phyloP scores from a whole-genome alignment of 257 asterid species.

The Avicennia marina region DNA sequence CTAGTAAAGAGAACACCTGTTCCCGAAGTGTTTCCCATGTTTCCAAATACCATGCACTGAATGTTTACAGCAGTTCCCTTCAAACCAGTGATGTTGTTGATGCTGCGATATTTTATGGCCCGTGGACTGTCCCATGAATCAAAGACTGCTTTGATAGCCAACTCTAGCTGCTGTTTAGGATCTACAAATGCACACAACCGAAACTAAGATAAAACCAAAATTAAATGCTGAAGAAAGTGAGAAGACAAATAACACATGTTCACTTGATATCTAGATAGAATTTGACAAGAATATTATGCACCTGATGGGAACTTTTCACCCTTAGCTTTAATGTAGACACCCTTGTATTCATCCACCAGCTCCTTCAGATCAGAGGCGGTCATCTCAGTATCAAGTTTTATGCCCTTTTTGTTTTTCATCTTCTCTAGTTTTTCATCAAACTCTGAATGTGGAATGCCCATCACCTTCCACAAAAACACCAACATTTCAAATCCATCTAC shows the following conservation, averaged over 20 bases:
- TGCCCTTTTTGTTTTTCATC: slow-evolving; percentile 51
- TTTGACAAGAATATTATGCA: slow-evolving; percentile 2
- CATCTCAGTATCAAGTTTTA: slow-evolving; percentile 66
- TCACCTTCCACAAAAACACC: slow-evolving; percentile 44
- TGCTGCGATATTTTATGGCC: slow-evolving; percentile 78
- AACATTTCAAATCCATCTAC: too few species aligned
- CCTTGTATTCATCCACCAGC: slow-evolving; percentile 82
- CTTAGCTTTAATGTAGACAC: slow-evolving; percentile 62
- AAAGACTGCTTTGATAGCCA: slow-evolving; percentile 84
- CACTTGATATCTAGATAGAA: not conserved
- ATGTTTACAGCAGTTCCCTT: slow-evolving; percentile 96
- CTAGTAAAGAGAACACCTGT: slow-evolving; percentile 96
- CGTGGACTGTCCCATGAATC: slow-evolving; percentile 96
- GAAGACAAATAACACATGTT: not conserved
- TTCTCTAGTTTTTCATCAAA: slow-evolving; percentile 70
- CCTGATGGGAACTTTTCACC: slow-evolving; percentile 92
- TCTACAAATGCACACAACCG: slow-evolving; percentile 33
- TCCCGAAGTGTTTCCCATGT: slow-evolving; percentile 97
- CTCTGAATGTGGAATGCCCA: slow-evolving; percentile 75
- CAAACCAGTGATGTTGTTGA: slow-evolving; percentile 80
- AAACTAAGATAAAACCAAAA: not conserved
- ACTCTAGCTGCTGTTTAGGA: slow-evolving; percentile 78
- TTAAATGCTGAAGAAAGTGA: not conserved
- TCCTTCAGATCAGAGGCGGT: slow-evolving; percentile 75
- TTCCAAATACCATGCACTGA: slow-evolving; percentile 98